Evolutionary conservation across 768 basidiomycete species (phyloP).

Genomic region (Leccinum barrowsii): DNA sequence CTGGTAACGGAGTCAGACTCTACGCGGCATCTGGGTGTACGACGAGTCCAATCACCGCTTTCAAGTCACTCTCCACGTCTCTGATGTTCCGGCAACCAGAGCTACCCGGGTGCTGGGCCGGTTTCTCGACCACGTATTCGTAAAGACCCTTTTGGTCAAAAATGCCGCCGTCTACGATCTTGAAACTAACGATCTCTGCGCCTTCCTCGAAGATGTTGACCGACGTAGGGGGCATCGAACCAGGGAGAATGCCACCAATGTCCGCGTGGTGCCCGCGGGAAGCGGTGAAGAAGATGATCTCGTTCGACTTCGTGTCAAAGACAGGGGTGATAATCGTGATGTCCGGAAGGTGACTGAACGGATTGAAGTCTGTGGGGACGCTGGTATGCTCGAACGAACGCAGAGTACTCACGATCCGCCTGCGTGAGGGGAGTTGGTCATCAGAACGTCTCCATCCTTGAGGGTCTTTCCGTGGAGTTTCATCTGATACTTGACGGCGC

Average conservation of each 20-base stretch:
- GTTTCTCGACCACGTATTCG: conserved; percentile 79
- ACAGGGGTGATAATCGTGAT: conserved; percentile 95
- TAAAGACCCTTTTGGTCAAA: conserved; percentile 75
- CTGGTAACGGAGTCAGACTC: conserved; percentile 33
- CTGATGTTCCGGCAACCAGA: conserved; percentile 84
- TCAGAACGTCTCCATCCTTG: conserved; percentile 88
- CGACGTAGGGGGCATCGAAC: conserved; percentile 93
- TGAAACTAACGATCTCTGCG: conserved; percentile 87
- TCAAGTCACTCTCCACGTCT: conserved; percentile 89
- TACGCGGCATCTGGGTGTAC: background rate
- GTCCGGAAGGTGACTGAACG: conserved; percentile 68
- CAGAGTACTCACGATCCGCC: conserved; percentile 72
- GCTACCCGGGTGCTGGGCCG: conserved; percentile 77
- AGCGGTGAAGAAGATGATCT: conserved; percentile 91
- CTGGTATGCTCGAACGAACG: background rate
- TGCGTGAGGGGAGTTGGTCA: conserved; percentile 88
- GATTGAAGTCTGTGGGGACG: background rate
- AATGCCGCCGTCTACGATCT: conserved; percentile 78
- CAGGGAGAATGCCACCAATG: conserved; percentile 88
- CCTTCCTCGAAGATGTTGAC: conserved; percentile 93
- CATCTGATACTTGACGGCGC: conserved; percentile 90
- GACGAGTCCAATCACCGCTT: conserved; percentile 56
- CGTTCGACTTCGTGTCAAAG: conserved; percentile 56
- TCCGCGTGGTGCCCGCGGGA: conserved; percentile 94
- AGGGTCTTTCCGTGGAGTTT: conserved; percentile 64